phyloP scores from a whole-genome alignment of 768 basidiomycete genomes.

The Boletus sp. region DNA sequence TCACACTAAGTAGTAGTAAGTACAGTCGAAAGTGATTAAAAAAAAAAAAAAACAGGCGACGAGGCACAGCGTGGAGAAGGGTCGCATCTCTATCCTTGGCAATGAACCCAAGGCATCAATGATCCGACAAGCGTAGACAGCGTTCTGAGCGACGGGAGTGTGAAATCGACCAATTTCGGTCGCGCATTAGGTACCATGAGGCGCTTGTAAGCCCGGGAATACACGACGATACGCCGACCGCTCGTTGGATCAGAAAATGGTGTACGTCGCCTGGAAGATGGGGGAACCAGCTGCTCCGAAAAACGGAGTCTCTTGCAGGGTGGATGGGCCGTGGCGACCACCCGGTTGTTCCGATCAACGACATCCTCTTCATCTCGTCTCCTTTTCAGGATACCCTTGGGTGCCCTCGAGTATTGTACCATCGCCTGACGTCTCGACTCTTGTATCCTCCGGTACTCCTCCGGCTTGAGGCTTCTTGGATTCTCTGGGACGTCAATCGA shows the following conservation, averaged over 20 bases:
- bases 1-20: background rate
- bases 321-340: background rate
- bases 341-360: constrained; percentile 2
- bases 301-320: constrained; percentile 27
- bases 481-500: constrained; percentile 16
- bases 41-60: background rate
- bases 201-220: constrained; percentile 17
- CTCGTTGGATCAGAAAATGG: constrained; percentile 10
- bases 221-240: constrained; percentile 13
- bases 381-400: constrained; percentile 30
- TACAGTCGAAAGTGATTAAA: background rate
- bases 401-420: constrained; percentile 17
- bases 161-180: constrained; percentile 28
- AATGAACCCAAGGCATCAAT: constrained; percentile 30
- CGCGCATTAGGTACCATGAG: background rate
- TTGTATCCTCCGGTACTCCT: constrained; percentile 25
- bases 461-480: constrained; percentile 18
- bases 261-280: constrained; percentile 10
- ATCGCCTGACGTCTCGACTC: constrained; percentile 30
- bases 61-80: background rate
- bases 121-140: constrained; percentile 32
- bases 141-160: constrained; percentile 30
- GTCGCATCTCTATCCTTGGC: background rate
- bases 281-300: constrained; percentile 1
- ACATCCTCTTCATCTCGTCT: constrained; percentile 20